A percentile compares a stretch with the other conserved stretches of the same genome.
These are phyloP conservation scores for Neurospora tetraspora DNA, from an alignment of 495 filamentous ascomycete genomes.

Conservation along the genomic window DNA sequence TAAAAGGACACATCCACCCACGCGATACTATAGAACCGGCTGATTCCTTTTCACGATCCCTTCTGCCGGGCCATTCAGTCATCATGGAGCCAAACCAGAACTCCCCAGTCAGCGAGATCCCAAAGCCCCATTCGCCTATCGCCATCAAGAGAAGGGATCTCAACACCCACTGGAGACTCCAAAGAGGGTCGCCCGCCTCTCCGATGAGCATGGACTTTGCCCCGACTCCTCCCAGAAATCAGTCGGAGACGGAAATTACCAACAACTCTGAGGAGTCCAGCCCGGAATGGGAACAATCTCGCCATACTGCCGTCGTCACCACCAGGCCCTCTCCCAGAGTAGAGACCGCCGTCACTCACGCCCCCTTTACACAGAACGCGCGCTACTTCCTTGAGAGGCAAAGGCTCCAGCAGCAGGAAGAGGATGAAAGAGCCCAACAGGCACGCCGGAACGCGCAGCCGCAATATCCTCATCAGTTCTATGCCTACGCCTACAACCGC, in stretches of 20 bases:
- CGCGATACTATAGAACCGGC: neutral
- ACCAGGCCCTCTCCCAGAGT: neutral
- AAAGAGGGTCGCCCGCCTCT: neutral
- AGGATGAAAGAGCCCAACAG: neutral
- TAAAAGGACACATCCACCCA: neutral
- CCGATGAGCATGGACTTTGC: constrained; percentile 1
- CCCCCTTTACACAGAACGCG: neutral
- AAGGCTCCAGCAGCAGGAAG: neutral
- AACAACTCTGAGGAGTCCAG: neutral
- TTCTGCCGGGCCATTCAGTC: neutral
- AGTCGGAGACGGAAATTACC: neutral
- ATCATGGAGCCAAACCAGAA: neutral
- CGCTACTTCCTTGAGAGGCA: neutral
- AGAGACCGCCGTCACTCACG: neutral
- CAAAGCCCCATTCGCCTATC: neutral
- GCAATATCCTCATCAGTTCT: constrained; percentile 4
- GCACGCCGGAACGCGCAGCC: neutral
- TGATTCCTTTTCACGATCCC: neutral
- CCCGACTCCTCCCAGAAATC: neutral
- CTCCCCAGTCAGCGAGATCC: neutral
- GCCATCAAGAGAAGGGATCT: neutral
- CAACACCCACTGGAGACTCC: neutral
- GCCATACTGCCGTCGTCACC: neutral
- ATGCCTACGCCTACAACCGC: constrained; percentile 46
- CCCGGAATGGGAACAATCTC: neutral